Base-by-base conservation (phyloP, 2,329 filamentous ascomycete genomes). In the Ampelomyces quisqualis region DNA sequence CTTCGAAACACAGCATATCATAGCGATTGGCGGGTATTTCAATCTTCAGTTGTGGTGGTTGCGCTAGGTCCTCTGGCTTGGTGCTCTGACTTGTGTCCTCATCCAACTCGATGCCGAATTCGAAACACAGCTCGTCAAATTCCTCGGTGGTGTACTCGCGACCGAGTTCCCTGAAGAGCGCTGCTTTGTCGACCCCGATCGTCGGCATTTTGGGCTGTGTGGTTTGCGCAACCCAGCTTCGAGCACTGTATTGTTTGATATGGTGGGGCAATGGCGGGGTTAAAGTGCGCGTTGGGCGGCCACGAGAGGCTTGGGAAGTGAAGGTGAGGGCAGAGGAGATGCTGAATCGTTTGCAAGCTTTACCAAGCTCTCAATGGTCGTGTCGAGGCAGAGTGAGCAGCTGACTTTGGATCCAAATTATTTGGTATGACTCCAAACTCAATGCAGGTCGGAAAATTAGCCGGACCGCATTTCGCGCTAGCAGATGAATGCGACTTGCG, bases 71-170 rank as follows among this genome's bases (percentile, higher is more conserved):
- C 38, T 69, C 65, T 10, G 62, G 44, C 45, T 62, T 69, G 32
- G 62, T 63, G 38, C 55, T 58, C 41, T 59, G 47, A 21, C 51
- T 60, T 10, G 49, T 56, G 45, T 98, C 93, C 75, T 97, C 91
- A 74, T 98, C 93, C 57, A 98, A 81, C 72, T 98, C 93, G 67
- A 98, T 94, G 45, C 90, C 90, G 67, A 95, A 98, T 64, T 98
- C 91, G 79, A 98, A 98, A 73, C 93, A 97, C 58, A 98, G 78
- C 65, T 95, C 87, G 71, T 98, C 93, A 66, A 98, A 98, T 65
- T 95, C 88, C 61, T 95, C 82, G 51, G 88, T 93, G 40, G 91
- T 95, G 70, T 80, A 96, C 81, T 93, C 84, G 73, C 85, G 84
- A 65, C 90, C 91, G 45, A 98, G 81, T 68, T 88, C 90, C 74